Base-by-base conservation (phyloP, 495 filamentous ascomycete genomes). In the Xylaria curta region DNA sequence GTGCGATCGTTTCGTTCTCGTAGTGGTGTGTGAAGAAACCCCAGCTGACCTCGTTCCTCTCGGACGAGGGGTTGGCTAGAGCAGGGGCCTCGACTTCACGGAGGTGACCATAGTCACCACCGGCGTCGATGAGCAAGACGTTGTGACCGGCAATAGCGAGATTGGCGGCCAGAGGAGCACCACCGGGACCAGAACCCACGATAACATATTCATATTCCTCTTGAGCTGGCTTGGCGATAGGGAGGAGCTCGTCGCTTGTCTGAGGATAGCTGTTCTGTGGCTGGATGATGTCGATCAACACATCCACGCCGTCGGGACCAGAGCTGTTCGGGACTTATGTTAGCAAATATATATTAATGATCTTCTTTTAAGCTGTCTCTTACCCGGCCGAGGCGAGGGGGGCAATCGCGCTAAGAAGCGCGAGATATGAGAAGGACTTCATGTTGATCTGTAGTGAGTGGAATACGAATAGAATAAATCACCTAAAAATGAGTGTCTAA, bases 101-200 rank as follows among this genome's bases (percentile, higher is more conserved):
- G 28, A 75, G 68, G 36, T 68, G 44, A 42, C 73, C 76, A 15
- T 74, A 71, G 51, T 78, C 76, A 6, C 76, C 72, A 15, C 75
- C 76, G 19, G 75, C 76, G 10, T 78, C 73, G 62, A 78, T 63
- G 4, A 78, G 61, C n/a, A 76, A 46, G 9, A 78, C 76, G 68
- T 65, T 88, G 77, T 88, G 83, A 3, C 88, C 88, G 21, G 87
- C 86, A n/a, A 87, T 80, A 9, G 89, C 89, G 3, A 91, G 84
- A 13, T 86, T 83, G 21, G 88, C 86, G 8, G 89, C 89, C 8
- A 91, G 77, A 1, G 88, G 88, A 17, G 87, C 87, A 17, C 89
- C 89, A 15, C 90, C 89, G 6, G 90, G 84, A 17, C 90, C 90
- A 47, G 85, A 88, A n/a, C 90, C 90, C 3, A 91, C 85, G 10